Conservation (phyloP, 2,329 filamentous ascomycete species). For the Botryosphaeria agaves region DNA sequence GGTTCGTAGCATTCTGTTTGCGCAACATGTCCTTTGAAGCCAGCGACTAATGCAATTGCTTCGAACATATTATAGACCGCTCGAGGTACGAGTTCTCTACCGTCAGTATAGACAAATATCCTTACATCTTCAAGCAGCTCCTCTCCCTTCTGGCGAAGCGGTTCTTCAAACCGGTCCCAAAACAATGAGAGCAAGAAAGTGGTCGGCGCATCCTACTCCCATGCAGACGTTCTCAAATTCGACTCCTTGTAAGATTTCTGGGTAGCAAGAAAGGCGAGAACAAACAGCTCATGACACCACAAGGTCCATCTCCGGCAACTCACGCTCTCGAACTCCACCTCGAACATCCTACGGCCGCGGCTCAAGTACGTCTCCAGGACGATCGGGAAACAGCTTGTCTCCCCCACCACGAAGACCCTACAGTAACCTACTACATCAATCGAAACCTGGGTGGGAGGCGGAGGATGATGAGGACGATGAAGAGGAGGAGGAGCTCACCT, state of each 20-base stretch:
- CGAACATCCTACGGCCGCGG: conserved; percentile 38
- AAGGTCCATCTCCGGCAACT: conserved; percentile 44
- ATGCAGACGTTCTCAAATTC: conserved; percentile 85
- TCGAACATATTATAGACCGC: conserved; percentile 14
- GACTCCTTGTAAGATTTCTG: conserved; percentile 57
- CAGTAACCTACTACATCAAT: conserved; percentile 63
- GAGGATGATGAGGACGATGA: conserved; percentile 45
- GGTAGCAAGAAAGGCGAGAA: too few species aligned
- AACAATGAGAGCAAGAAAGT: conserved; percentile 46
- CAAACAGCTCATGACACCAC: conserved; percentile 8
- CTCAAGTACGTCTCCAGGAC: conserved; percentile 39
- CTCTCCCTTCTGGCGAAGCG: conserved; percentile 73
- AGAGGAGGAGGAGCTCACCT: conserved; percentile 57
- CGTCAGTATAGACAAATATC: not conserved
- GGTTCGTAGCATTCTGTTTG: conserved; percentile 44
- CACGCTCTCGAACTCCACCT: conserved; percentile 60
- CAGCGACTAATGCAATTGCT: too few species aligned
- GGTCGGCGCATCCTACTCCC: conserved; percentile 88
- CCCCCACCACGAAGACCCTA: conserved; percentile 54
- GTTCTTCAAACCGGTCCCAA: conserved; percentile 28
- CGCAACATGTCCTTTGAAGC: too few species aligned
- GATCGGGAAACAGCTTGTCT: conserved; percentile 33
- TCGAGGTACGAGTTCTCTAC: conserved; percentile 11
- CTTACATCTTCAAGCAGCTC: conserved; percentile 30
- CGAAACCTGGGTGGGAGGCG: conserved; percentile 66